A percentile compares a stretch with the other conserved stretches of the same genome.
Evolutionary conservation across 495 filamentous ascomycete genomes (phyloP).

Genomic region (Neurospora africana): DNA sequence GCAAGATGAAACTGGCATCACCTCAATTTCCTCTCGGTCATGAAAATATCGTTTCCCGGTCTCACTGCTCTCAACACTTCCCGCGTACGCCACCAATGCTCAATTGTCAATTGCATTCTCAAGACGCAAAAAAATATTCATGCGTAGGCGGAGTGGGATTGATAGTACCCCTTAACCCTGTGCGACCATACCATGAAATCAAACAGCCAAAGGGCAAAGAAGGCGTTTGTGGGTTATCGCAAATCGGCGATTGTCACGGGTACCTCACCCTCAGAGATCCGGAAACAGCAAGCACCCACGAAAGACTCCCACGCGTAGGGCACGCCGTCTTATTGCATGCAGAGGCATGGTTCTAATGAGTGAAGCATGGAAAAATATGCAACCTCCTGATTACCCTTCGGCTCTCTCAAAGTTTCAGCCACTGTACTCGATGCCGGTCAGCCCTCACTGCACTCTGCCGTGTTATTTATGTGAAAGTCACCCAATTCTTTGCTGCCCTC

Average conservation of each 20-base stretch:
- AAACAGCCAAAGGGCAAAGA: neutral
- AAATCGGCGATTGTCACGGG: neutral
- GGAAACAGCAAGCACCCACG: neutral
- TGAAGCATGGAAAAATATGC: neutral
- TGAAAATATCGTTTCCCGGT: neutral
- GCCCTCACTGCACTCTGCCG: neutral
- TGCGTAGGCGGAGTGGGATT: neutral
- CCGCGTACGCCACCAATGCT: neutral
- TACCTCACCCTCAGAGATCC: neutral
- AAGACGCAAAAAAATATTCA: neutral
- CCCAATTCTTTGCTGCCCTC: neutral
- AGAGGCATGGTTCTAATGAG: neutral
- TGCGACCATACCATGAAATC: neutral
- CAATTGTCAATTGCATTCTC: neutral
- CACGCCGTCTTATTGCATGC: neutral
- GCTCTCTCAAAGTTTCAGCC: neutral
- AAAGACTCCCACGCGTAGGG: neutral
- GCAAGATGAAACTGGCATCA: neutral
- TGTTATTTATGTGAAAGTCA: neutral
- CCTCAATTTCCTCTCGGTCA: neutral
- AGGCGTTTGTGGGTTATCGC: neutral
- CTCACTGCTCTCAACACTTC: neutral
- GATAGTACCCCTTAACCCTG: neutral
- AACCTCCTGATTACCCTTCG: neutral
- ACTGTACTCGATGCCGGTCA: neutral